phyloP scores from a whole-genome alignment of 176 grass and related monocot genomes.

The Urochloa ruziziensis region DNA sequence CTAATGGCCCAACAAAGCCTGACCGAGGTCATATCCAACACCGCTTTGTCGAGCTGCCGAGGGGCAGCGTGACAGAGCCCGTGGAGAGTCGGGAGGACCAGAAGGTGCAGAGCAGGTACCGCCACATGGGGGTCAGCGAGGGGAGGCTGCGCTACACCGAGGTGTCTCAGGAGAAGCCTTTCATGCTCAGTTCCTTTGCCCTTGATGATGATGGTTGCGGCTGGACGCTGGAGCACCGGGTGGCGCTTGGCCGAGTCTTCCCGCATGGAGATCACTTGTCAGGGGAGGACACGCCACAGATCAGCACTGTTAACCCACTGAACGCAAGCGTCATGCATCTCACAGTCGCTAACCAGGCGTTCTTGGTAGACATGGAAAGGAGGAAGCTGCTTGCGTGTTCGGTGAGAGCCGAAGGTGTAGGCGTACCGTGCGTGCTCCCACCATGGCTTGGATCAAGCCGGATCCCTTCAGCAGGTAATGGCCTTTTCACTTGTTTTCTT shows the following conservation, averaged over 20 bases:
- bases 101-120: background rate
- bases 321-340: background rate
- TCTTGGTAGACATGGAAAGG: background rate
- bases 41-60: conserved; percentile 19
- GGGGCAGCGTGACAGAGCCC: background rate
- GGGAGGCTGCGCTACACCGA: conserved; percentile 35
- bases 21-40: no score
- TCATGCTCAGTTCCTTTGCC: conserved; percentile 12
- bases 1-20: no score
- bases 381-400: background rate
- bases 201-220: background rate
- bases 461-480: conserved; percentile 11
- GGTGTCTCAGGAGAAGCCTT: conserved; percentile 23
- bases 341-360: background rate
- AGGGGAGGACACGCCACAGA: background rate
- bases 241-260: background rate
- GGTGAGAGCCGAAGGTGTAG: background rate
- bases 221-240: conserved; percentile 29
- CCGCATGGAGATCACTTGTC: background rate
- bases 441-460: conserved; percentile 24
- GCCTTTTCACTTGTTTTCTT: background rate
- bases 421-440: background rate
- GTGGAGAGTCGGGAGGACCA: no score
- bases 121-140: conserved; percentile 25
- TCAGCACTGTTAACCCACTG: conserved; percentile 21